Evolutionary conservation across 1,284 basidiomycete genomes (phyloP).

Genomic region (Irpex sp.): DNA sequence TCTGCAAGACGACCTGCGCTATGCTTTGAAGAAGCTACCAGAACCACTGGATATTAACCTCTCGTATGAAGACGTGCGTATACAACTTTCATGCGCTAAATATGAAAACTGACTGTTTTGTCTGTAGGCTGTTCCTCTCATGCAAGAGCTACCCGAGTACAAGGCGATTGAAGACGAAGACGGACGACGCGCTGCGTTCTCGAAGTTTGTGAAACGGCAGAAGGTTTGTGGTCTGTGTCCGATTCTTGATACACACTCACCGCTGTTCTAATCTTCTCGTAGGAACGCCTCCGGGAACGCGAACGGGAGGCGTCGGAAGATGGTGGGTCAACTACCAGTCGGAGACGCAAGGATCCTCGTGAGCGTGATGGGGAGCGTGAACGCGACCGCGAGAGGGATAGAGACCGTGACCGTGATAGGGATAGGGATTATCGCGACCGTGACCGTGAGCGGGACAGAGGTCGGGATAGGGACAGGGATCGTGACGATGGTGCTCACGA

Average conservation of each 20-base stretch:
- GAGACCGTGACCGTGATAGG: slow-evolving; percentile 37
- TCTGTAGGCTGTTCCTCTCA: slow-evolving; percentile 63
- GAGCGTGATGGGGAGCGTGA: slow-evolving; percentile 41
- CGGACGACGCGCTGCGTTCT: slow-evolving; percentile 73
- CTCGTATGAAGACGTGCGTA: slow-evolving; percentile 74
- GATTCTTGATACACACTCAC: slow-evolving; percentile 8
- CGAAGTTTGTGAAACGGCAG: slow-evolving; percentile 83
- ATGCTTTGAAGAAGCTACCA: slow-evolving; percentile 88
- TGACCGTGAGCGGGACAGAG: slow-evolving; percentile 40
- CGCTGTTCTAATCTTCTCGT: slow-evolving; percentile 4
- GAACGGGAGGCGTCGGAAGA: slow-evolving; percentile 74
- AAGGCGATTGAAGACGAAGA: slow-evolving; percentile 83
- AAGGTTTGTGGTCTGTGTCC: slow-evolving; percentile 45
- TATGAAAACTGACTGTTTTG: too few relatives aligned
- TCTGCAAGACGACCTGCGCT: slow-evolving; percentile 92
- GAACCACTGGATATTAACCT: slow-evolving; percentile 74
- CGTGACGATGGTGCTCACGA: slow-evolving; percentile 36
- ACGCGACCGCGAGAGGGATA: slow-evolving; percentile 40
- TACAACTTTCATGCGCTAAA: neutral
- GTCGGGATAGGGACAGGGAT: slow-evolving; percentile 33
- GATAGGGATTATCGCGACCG: slow-evolving; percentile 34
- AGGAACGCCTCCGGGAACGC: slow-evolving; percentile 78
- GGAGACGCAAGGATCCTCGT: slow-evolving; percentile 69
- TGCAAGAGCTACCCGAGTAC: slow-evolving; percentile 80
- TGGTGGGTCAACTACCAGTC: slow-evolving; percentile 71